phyloP scores from a whole-genome alignment of 2,329 filamentous ascomycete genomes.

The Fusarium decemcellulare region DNA sequence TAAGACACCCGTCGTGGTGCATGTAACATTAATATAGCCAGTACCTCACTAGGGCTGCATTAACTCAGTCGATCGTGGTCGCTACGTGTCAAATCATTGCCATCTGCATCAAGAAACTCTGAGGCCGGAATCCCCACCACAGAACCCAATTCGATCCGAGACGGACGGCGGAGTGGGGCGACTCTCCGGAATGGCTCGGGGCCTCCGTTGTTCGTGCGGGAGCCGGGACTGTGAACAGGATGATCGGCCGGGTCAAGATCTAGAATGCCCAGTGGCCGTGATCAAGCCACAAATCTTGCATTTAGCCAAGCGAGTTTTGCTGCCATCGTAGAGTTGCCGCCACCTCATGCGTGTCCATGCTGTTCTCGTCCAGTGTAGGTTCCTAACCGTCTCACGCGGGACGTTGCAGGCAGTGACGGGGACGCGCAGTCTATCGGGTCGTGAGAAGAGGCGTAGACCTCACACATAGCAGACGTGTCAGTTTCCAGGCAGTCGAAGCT shows the following conservation, averaged over 20 bases:
- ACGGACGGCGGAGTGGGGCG: slow-evolving; percentile 34
- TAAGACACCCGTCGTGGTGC: slow-evolving; percentile 35
- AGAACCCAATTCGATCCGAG: slow-evolving; percentile 15
- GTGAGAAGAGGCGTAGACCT: not conserved
- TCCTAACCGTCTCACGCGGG: slow-evolving; percentile 3
- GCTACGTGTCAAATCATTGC: not conserved
- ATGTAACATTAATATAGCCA: slow-evolving; percentile 41
- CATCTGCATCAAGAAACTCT: not conserved
- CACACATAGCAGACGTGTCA: not conserved
- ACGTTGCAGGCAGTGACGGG: slow-evolving; percentile 33
- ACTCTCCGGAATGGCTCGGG: slow-evolving; percentile 24
- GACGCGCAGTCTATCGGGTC: slow-evolving; percentile 28
- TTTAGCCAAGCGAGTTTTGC: not conserved
- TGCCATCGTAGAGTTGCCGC: not conserved
- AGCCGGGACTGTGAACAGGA: not conserved
- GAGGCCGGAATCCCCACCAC: slow-evolving; percentile 1
- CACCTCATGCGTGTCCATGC: not conserved
- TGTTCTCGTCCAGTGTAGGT: not conserved
- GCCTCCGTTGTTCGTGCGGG: slow-evolving; percentile 10
- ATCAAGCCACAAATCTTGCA: not conserved
- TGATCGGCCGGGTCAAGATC: slow-evolving; percentile 12
- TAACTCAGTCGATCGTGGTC: not conserved
- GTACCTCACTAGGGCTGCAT: slow-evolving; percentile 16
- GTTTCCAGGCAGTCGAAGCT: slow-evolving; percentile 27
- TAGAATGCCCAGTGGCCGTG: slow-evolving; percentile 17